Conservation (phyloP, 495 filamentous ascomycete genomes). For the Penicillium bovifimosum region DNA sequence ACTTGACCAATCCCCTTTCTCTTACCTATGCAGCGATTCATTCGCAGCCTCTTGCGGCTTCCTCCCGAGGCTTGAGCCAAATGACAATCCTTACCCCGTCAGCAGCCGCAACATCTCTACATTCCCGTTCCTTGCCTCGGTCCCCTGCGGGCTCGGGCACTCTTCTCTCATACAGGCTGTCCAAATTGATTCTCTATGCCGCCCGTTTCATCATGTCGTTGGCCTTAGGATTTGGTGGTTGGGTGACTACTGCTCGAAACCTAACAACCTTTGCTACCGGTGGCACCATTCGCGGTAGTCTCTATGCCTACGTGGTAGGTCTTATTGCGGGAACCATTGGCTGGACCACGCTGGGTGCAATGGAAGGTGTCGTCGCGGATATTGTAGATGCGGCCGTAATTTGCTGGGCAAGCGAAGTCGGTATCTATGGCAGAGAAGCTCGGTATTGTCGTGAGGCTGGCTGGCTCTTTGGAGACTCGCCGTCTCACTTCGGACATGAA, state of each 20-base stretch:
- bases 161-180: constrained; percentile 72
- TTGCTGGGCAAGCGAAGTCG: constrained; percentile 87
- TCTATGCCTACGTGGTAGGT: constrained; percentile 93
- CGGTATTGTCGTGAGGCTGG: constrained; percentile 83
- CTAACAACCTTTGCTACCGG: constrained; percentile 50
- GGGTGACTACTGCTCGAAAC: constrained; percentile 85
- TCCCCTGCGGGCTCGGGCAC: constrained; percentile 34
- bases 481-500: constrained; percentile 10
- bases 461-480: constrained; percentile 64
- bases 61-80: constrained; percentile 69
- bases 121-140: constrained; percentile 39
- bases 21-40: constrained; percentile 94
- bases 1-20: constrained; percentile 82
- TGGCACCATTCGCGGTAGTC: constrained; percentile 64
- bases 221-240: constrained; percentile 88
- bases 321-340: constrained; percentile 88
- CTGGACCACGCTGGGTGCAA: constrained; percentile 91
- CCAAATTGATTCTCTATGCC: constrained; percentile 86
- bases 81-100: constrained; percentile 66
- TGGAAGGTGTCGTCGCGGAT: constrained; percentile 86
- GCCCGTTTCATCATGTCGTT: constrained; percentile 84
- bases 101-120: constrained; percentile 52
- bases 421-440: constrained; percentile 61
- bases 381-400: constrained; percentile 89
- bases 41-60: constrained; percentile 68